Evolutionary conservation across 176 grass and related monocot species (phyloP).

Genomic region (Thalia dealbata): DNA sequence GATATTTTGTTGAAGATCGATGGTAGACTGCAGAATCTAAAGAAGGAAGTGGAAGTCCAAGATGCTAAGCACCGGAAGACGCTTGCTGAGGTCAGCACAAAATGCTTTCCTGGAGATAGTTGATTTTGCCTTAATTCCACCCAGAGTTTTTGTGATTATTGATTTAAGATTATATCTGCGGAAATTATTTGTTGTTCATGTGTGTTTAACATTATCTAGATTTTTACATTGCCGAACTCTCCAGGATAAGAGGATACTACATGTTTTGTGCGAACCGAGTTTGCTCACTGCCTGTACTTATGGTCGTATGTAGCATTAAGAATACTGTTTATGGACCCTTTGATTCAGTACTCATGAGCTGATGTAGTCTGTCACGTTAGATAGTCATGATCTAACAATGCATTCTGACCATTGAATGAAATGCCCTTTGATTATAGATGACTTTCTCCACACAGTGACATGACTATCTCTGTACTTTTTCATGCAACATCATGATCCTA

Average conservation of each 20-base stretch:
- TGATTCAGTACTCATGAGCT: background rate
- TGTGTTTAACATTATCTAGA: background rate
- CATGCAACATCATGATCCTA: background rate
- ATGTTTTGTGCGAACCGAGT: background rate
- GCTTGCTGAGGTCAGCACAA: constrained; percentile 55
- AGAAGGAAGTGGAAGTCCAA: constrained; percentile 80
- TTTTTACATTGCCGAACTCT: background rate
- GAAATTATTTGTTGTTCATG: background rate
- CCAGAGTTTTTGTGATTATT: background rate
- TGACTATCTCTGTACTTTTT: background rate
- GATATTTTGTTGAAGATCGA: constrained; percentile 56
- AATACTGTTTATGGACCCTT: background rate
- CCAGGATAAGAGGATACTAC: background rate
- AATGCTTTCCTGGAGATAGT: background rate
- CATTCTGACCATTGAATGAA: background rate
- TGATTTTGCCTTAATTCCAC: background rate
- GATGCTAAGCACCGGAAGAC: constrained; percentile 89
- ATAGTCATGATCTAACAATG: background rate
- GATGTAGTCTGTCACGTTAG: background rate
- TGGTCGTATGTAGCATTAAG: background rate
- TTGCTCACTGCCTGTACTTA: background rate
- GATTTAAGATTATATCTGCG: background rate
- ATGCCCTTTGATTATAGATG: background rate
- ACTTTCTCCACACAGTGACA: background rate
- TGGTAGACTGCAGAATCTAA: constrained; percentile 82